Percentiles rank a stretch among this genome's conserved stretches.
Evolutionary conservation across 1,284 basidiomycete genomes (phyloP).

Genomic region (Cutaneotrichosporon sp.): DNA sequence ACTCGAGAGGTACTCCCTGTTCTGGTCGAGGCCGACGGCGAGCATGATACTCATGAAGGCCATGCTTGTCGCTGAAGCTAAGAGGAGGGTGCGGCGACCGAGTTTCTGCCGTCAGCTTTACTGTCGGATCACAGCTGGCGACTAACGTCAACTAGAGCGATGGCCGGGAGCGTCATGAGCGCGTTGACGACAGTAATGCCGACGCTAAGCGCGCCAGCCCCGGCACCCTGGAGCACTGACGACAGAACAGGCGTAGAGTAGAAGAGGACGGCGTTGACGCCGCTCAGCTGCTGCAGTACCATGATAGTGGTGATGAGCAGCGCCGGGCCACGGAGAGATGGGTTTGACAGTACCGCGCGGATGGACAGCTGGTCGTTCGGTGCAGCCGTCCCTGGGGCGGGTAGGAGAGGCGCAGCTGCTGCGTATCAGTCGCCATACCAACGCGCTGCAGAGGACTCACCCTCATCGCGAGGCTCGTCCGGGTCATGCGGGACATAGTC

Average conservation of each 20-base stretch:
- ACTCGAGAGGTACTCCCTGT: constrained; percentile 64
- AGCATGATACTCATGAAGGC: constrained; percentile 66
- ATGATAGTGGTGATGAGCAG: constrained; percentile 69
- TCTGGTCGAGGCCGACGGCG: constrained; percentile 69
- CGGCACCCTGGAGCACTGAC: constrained; percentile 70
- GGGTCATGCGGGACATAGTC: not conserved
- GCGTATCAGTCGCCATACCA: not conserved
- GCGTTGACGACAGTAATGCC: constrained; percentile 69
- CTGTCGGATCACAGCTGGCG: not conserved
- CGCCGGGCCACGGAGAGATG: constrained; percentile 66
- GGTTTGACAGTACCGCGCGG: constrained; percentile 55
- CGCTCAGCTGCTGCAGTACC: constrained; percentile 75
- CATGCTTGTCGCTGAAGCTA: constrained; percentile 61
- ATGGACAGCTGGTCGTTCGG: constrained; percentile 46
- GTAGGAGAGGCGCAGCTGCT: constrained; percentile 37
- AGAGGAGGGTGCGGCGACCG: constrained; percentile 52
- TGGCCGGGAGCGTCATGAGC: constrained; percentile 74
- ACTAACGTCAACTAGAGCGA: constrained; percentile 77
- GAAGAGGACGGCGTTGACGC: constrained; percentile 78
- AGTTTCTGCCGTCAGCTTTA: constrained; percentile 39
- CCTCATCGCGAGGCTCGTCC: constrained; percentile 7
- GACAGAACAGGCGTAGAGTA: constrained; percentile 85
- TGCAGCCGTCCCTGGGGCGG: constrained; percentile 33
- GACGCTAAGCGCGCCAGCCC: constrained; percentile 58
- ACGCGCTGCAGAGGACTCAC: not conserved